Evolutionary conservation across 2,329 filamentous ascomycete genomes (phyloP).

Genomic region (Colletotrichum sp.): DNA sequence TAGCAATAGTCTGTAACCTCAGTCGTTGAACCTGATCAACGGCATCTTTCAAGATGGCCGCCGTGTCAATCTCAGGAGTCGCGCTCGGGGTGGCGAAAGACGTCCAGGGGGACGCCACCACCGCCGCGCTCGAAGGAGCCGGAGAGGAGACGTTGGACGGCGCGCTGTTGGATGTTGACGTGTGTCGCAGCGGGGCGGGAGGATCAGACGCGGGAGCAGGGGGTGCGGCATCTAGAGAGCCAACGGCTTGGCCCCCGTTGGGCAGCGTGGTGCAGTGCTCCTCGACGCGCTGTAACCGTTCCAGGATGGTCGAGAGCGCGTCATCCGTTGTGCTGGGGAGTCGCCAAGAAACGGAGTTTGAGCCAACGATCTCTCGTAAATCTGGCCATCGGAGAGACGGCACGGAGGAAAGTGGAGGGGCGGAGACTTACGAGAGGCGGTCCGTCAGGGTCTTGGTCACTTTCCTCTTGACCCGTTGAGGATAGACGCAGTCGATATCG

Average conservation of each 20-base stretch:
- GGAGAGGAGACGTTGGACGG: constrained; percentile 22
- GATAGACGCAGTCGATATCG: constrained; percentile 31
- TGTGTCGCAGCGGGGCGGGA: background rate
- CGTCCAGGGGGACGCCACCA: constrained; percentile 1
- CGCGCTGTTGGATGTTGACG: background rate
- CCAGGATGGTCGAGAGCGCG: constrained; percentile 31
- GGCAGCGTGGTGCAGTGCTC: constrained; percentile 17
- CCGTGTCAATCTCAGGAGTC: constrained; percentile 10
- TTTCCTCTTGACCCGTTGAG: constrained; percentile 29
- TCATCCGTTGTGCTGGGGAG: constrained; percentile 1
- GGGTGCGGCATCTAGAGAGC: background rate
- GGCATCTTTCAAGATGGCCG: constrained; percentile 32
- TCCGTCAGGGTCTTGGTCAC: constrained; percentile 21
- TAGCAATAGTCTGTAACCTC: constrained; percentile 25
- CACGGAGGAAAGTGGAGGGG: background rate
- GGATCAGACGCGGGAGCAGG: background rate
- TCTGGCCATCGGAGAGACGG: background rate
- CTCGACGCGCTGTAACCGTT: constrained; percentile 34
- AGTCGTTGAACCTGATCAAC: constrained; percentile 31
- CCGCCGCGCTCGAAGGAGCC: background rate
- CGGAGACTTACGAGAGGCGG: constrained; percentile 5
- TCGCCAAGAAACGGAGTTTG: background rate
- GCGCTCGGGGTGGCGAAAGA: background rate
- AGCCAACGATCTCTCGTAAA: background rate
- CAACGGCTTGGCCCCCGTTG: background rate